Evolutionary conservation across 2,329 filamentous ascomycete species (phyloP), one percentile per base, ranked within the genome.

Genomic region (Waltergamsia citrina): DNA sequence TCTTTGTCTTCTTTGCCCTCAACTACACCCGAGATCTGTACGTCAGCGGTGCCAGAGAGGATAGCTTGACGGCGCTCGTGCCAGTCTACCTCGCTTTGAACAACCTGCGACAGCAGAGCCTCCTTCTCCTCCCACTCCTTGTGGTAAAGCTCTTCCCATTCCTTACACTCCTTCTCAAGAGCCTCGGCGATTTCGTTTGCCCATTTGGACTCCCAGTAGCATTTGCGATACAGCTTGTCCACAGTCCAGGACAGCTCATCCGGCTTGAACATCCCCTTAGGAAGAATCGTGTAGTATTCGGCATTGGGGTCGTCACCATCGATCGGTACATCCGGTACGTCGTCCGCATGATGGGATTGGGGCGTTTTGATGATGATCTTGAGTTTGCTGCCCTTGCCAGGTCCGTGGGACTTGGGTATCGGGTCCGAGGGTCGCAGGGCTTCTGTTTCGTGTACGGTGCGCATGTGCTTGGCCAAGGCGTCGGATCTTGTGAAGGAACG

Each of bases 361-460:
- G 68, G 68, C 18, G 70, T 77, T 53, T 78, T 78, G 52, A 78
- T 65, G 46, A 78, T 72, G 41, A 78, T 76, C 48, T 78, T 79
- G 24, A 78, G 59, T 44, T 74, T 74, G 38, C 63, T 63, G 29
- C 61, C 59, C 43, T 66, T 71, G 48, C 53, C 59, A 24, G 49
- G 56, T 3, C 64, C 52, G 46, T 78, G 74, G 38, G 78, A 77
- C 53, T 85, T 83, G 16, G 81, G 78, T 10, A 85, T 74, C 3
- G 81, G 77, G 51, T 88, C 78, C 12, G 75, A 78, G 5, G 85
- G 83, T n/a, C 85, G 79, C 16, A 94, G 69, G 12, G 86, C 84
- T 61, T 98, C 92, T 4, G 90, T 95, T 56, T 98, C 92, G 64
- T 98, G 92, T 24, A 98, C 88, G 12, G 92, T 96, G 47, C 92